These are phyloP conservation scores for Globisporangium nodosum DNA, from an alignment of 352 stramenopile species.

Conservation along the genomic window DNA sequence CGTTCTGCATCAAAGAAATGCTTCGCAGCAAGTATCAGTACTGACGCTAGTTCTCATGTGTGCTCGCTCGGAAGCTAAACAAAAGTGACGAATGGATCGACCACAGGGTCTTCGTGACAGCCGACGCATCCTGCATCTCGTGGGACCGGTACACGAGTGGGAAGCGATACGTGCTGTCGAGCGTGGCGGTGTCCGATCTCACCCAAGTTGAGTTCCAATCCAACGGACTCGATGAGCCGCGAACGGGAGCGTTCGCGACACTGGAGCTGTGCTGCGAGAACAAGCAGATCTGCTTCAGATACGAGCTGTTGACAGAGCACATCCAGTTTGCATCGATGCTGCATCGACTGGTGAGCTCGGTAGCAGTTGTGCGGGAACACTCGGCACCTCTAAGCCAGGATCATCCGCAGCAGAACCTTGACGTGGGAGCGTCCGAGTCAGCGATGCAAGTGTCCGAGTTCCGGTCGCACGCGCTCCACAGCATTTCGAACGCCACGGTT, in stretches of 20 bases:
- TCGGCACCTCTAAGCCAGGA: not conserved
- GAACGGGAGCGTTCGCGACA: not conserved
- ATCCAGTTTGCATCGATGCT: slow-evolving; percentile 6
- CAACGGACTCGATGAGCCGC: slow-evolving; percentile 5
- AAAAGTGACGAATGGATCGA: slow-evolving; percentile 8
- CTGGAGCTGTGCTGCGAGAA: slow-evolving; percentile 10
- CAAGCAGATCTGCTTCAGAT: slow-evolving; percentile 10
- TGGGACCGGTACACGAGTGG: slow-evolving; percentile 9
- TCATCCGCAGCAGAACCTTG: not conserved
- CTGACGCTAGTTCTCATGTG: not conserved
- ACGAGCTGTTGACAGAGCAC: slow-evolving; percentile 6
- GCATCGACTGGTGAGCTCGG: not conserved
- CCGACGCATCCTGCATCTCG: slow-evolving; percentile 5
- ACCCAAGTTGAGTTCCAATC: slow-evolving; percentile 9
- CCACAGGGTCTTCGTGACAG: slow-evolving; percentile 4
- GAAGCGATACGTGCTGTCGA: slow-evolving; percentile 13
- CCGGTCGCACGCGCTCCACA: slow-evolving; percentile 2
- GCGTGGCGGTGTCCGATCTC: slow-evolving; percentile 11
- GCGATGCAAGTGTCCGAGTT: not conserved
- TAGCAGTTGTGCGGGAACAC: slow-evolving; percentile 2
- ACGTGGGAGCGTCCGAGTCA: not conserved
- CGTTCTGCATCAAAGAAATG: not conserved
- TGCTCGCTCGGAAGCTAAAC: slow-evolving; percentile 3
- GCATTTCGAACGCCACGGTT: slow-evolving; percentile 14
- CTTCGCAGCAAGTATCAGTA: no score